Base-by-base conservation (phyloP, 1,284 basidiomycete species). In the Paramarasmius palmivorus region DNA sequence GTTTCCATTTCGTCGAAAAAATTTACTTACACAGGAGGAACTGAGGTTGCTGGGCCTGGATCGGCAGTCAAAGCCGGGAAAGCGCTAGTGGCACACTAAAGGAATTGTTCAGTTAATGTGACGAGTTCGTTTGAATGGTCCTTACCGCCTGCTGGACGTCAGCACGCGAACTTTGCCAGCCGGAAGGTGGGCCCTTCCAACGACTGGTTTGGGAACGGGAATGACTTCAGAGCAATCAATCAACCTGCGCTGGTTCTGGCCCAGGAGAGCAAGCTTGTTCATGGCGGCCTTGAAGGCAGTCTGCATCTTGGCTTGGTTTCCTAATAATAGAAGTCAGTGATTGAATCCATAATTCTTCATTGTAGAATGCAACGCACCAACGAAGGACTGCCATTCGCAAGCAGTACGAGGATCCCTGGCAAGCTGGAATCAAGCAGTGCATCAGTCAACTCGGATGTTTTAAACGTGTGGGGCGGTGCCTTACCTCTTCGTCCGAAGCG, bases 171-270 rank as follows among this genome's bases (percentile, higher is more conserved):
- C 32, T 22, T 38, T 46, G 35, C n/a, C 39, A 54, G 26, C 57
- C 55, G 53, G 60, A 50, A 68, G 57, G 7, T 32, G 29, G 6
- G 29, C 29, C 29, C 29, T 32, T 32, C 29, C 29, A 12, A 32
- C 29, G 12, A 32, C 29, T 6, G 64, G 55, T 19, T 59, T 55
- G 4, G 73, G 69, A 5, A 60, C 50, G 17, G 70, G 73, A 49
- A 73, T 71, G 50, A 72, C 69, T 14, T 72, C 71, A 12, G 71
- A 73, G 58, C 71, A 73, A 55, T 74, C 71, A 10, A 71, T 61
- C 53, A 73, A 45, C 12, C 63, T 59, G 32, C 59, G 49, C 22
- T 56, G 50, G 55, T 71, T 58, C 34, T 71, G 68, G 4, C 71
- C 71, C 32, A 73, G 57, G 9, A 71, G 45, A n/a, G 70, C 68